Evolutionary conservation across 768 basidiomycete species (phyloP).

Genomic region (Agrocybe praecox): DNA sequence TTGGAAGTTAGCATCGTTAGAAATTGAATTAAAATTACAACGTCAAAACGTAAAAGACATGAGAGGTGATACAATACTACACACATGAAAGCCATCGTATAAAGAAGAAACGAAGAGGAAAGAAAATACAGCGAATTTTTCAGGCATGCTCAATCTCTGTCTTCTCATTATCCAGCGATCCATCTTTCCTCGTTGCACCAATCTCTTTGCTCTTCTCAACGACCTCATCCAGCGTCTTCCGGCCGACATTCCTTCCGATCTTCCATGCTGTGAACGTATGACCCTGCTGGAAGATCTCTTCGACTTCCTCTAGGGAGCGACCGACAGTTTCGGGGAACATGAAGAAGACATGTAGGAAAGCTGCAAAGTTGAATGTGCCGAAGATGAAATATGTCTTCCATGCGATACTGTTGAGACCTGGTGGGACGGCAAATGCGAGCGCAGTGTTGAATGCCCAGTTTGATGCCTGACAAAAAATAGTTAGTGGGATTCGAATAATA

Average conservation of each 20-base stretch:
- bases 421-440: conserved; percentile 76
- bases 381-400: conserved; percentile 82
- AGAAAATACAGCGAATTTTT: too few relatives aligned
- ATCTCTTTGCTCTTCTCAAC: conserved; percentile 22
- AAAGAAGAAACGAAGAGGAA: too few relatives aligned
- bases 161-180: neutral
- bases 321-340: conserved; percentile 81
- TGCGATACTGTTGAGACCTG: conserved; percentile 64
- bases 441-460: conserved; percentile 78
- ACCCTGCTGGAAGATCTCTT: conserved; percentile 73
- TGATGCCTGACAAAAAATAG: conserved; percentile 21
- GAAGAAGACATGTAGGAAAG: conserved; percentile 72
- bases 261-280: conserved; percentile 75
- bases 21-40: too few relatives aligned
- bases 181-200: neutral
- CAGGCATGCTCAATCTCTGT: neutral
- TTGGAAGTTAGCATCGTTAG: too few relatives aligned
- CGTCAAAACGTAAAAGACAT: too few relatives aligned
- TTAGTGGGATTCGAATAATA: neutral
- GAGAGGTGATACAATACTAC: too few relatives aligned
- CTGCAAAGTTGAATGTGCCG: conserved; percentile 75
- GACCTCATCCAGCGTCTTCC: conserved; percentile 60
- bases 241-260: conserved; percentile 61
- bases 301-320: conserved; percentile 76
- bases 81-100: too few relatives aligned